These are phyloP conservation scores for Phytopythium litorale DNA, from an alignment of 352 stramenopile genomes.

Conservation along the genomic window DNA sequence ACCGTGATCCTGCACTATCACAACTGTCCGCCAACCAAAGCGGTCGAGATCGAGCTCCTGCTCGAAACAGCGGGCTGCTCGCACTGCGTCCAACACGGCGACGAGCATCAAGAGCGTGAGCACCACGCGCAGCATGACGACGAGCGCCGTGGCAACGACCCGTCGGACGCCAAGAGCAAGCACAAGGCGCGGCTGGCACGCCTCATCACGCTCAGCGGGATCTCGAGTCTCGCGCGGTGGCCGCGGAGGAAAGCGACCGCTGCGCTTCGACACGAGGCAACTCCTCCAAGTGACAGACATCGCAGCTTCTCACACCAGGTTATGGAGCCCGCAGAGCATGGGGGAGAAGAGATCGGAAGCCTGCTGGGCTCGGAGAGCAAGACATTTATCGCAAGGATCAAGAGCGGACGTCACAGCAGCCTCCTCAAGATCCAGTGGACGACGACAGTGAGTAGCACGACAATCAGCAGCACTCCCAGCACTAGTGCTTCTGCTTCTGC, in stretches of 20 bases:
- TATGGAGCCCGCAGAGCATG: neutral
- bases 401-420: conserved; percentile 21
- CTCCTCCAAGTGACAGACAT: neutral
- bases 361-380: conserved; percentile 16
- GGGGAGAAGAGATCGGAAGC: neutral
- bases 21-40: conserved; percentile 35
- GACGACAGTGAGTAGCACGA: conserved; percentile 8
- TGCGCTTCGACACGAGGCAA: neutral
- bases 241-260: conserved; percentile 18
- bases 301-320: neutral
- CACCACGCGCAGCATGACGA: conserved; percentile 14
- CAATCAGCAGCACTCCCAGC: neutral
- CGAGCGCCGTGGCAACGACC: conserved; percentile 7
- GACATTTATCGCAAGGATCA: conserved; percentile 25
- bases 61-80: conserved; percentile 44
- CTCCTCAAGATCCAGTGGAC: conserved; percentile 27
- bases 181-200: conserved; percentile 12
- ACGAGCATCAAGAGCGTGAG: conserved; percentile 16
- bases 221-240: conserved; percentile 31
- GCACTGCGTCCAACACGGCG: conserved; percentile 11
- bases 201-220: conserved; percentile 31
- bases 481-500: neutral
- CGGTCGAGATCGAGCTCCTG: conserved; percentile 47
- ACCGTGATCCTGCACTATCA: conserved; percentile 78
- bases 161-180: neutral